phyloP scores from a whole-genome alignment of 2,329 filamentous ascomycete genomes.

The Nakataea oryzae region DNA sequence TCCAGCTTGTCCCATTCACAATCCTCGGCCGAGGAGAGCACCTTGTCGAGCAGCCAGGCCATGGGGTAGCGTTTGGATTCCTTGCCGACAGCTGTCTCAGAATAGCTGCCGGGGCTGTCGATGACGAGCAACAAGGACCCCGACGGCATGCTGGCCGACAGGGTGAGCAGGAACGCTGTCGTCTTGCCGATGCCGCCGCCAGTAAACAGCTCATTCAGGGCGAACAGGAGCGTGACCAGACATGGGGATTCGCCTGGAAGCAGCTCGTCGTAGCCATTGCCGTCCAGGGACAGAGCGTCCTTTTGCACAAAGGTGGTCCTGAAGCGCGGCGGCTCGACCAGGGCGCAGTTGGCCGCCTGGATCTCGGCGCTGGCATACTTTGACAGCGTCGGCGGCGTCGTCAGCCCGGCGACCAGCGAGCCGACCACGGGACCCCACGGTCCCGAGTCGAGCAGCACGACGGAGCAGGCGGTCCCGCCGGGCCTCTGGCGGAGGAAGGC shows the following conservation, averaged over 20 bases:
- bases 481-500: slow-evolving; percentile 24
- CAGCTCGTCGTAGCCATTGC: slow-evolving; percentile 19
- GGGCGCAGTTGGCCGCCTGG: slow-evolving; percentile 31
- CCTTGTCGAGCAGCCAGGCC: slow-evolving; percentile 84
- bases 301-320: slow-evolving; percentile 30
- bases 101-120: slow-evolving; percentile 90
- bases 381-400: slow-evolving; percentile 35
- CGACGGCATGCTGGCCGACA: slow-evolving; percentile 47
- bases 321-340: slow-evolving; percentile 30
- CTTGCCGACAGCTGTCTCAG: slow-evolving; percentile 62
- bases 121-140: slow-evolving; percentile 72
- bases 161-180: slow-evolving; percentile 60
- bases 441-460: slow-evolving; percentile 72
- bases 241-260: neutral
- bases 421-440: slow-evolving; percentile 59
- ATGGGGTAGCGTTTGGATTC: slow-evolving; percentile 69
- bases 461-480: slow-evolving; percentile 15
- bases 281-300: slow-evolving; percentile 26
- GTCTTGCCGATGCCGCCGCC: slow-evolving; percentile 61
- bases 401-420: slow-evolving; percentile 47
- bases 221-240: slow-evolving; percentile 83
- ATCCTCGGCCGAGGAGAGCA: slow-evolving; percentile 35
- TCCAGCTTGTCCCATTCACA: slow-evolving; percentile 63
- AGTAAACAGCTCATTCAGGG: slow-evolving; percentile 89
- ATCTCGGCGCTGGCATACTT: slow-evolving; percentile 40